Conservation (phyloP, 2,329 filamentous ascomycete genomes). For the Microdochium trichocladiopsis region DNA sequence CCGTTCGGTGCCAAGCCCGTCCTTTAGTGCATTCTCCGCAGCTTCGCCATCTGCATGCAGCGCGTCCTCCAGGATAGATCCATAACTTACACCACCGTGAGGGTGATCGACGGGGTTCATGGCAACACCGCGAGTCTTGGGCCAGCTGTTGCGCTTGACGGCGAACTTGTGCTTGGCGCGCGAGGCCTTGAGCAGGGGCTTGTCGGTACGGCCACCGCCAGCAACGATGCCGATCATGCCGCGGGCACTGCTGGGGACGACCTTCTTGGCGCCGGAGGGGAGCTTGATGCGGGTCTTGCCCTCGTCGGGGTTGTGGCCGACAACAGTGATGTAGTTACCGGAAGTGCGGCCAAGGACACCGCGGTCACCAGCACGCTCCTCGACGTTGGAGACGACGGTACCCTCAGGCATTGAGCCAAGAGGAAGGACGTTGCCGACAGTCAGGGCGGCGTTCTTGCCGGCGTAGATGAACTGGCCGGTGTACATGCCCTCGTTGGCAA, state of each 20-base stretch:
- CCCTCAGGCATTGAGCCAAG: conserved; percentile 93
- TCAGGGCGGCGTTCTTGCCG: conserved; percentile 96
- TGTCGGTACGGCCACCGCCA: conserved; percentile 98
- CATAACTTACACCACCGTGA: conserved; percentile 72
- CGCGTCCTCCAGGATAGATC: background rate
- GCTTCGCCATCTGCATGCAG: background rate
- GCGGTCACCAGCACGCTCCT: conserved; percentile 98
- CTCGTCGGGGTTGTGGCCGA: conserved; percentile 97
- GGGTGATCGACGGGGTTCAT: conserved; percentile 99
- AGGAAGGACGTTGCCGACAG: conserved; percentile 95
- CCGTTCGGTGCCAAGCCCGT: background rate
- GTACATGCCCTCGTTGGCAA: conserved; percentile 99
- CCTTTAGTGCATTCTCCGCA: background rate
- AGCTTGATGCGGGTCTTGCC: conserved; percentile 99
- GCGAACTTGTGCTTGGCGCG: conserved; percentile 99
- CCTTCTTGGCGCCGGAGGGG: conserved; percentile 98
- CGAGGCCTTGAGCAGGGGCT: conserved; percentile 98
- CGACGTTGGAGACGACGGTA: conserved; percentile 98
- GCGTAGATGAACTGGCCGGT: conserved; percentile 99
- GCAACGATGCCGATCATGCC: conserved; percentile 99
- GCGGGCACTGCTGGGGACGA: conserved; percentile 83
- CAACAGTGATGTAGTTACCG: conserved; percentile 98
- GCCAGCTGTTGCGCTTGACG: conserved; percentile 99
- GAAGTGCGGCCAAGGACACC: conserved; percentile 94
- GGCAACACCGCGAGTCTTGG: conserved; percentile 99